Percentiles rank a stretch among this genome's conserved stretches.
Evolutionary conservation across 2,329 filamentous ascomycete species (phyloP).

Genomic region (Sodiomyces alkalinus): DNA sequence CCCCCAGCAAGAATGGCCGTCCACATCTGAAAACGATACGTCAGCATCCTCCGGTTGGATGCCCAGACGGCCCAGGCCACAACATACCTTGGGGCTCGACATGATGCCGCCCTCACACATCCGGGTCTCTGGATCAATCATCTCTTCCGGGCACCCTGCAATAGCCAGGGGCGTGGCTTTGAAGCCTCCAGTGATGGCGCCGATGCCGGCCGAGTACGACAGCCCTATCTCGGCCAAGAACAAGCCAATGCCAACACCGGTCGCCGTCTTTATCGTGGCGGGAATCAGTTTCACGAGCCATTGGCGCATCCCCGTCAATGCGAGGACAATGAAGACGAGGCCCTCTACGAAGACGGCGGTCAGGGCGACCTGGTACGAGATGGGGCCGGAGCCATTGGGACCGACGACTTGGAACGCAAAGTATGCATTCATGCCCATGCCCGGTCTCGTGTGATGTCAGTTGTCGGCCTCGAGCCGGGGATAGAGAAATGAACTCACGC

Average conservation of each 20-base stretch:
- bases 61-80: neutral
- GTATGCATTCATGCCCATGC: constrained; percentile 54
- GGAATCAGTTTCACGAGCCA: constrained; percentile 56
- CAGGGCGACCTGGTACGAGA: constrained; percentile 44
- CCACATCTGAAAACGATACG: constrained; percentile 48
- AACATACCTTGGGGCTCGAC: constrained; percentile 53
- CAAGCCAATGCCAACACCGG: constrained; percentile 49
- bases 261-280: constrained; percentile 48
- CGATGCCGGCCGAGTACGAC: constrained; percentile 71
- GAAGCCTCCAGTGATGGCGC: constrained; percentile 56
- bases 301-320: constrained; percentile 54
- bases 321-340: constrained; percentile 47
- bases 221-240: constrained; percentile 50
- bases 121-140: constrained; percentile 28
- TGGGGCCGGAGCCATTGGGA: constrained; percentile 36
- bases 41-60: neutral
- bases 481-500: constrained; percentile 37
- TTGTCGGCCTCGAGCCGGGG: neutral
- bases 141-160: constrained; percentile 52
- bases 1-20: constrained; percentile 71
- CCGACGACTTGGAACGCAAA: constrained; percentile 55
- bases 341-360: constrained; percentile 51
- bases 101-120: constrained; percentile 49
- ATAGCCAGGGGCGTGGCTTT: constrained; percentile 57
- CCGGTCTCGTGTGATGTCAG: constrained; percentile 31